These are phyloP conservation scores for Spatholobus suberectus DNA, from an alignment of 306 rosid species.

Conservation along the genomic window DNA sequence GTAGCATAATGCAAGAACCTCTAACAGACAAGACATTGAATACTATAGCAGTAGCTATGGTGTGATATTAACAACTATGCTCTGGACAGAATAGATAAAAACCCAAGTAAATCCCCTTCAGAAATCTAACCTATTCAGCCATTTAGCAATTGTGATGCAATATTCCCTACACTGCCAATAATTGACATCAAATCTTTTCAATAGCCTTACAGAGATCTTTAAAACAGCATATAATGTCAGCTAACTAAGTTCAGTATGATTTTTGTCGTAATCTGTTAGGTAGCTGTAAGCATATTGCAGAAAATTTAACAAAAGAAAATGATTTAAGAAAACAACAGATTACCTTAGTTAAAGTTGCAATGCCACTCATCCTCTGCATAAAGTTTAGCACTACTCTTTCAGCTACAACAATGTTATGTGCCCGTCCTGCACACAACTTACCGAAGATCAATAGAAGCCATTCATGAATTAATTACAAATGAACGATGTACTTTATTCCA, in stretches of 20 bases:
- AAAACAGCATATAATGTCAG: slow-evolving; percentile 10
- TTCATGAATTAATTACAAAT: slow-evolving; percentile 36
- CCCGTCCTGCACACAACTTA: slow-evolving; percentile 67
- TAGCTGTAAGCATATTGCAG: not conserved
- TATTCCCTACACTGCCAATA: not conserved
- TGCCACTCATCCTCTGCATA: slow-evolving; percentile 98
- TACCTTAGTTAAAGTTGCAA: slow-evolving; percentile 94
- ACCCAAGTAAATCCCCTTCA: not conserved
- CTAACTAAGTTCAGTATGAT: slow-evolving; percentile 17
- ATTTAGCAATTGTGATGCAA: slow-evolving; percentile 2
- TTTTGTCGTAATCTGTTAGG: not conserved
- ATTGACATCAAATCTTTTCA: not conserved
- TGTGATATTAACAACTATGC: not conserved
- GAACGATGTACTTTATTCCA: not conserved
- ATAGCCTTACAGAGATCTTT: slow-evolving; percentile 21
- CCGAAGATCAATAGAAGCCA: slow-evolving; percentile 27
- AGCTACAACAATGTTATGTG: slow-evolving; percentile 82
- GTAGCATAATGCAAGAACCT: slow-evolving; percentile 6
- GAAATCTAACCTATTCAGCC: slow-evolving; percentile 12
- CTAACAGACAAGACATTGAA: not conserved
- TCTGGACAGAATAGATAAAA: slow-evolving; percentile 5
- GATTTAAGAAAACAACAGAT: slow-evolving; percentile 17
- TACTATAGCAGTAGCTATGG: not conserved
- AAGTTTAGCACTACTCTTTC: slow-evolving; percentile 91
- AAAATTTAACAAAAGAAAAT: not conserved